Evolutionary conservation across 1,284 basidiomycete genomes (phyloP).

Genomic region (Boletus sp.): DNA sequence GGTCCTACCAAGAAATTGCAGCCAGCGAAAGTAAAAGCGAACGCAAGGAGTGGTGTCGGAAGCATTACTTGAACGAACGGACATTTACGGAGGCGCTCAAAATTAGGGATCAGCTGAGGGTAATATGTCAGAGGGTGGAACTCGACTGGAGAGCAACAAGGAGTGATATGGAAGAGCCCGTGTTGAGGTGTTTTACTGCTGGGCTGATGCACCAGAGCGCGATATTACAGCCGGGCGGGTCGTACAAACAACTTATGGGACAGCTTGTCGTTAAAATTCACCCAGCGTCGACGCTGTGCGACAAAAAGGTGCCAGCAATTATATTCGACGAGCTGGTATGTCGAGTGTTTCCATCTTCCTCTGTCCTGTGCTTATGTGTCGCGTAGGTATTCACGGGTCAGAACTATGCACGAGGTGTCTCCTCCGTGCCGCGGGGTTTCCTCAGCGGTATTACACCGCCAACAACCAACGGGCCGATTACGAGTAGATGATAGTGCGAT

Average conservation of each 20-base stretch:
- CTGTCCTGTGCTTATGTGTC: constrained; percentile 1
- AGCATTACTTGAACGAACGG: constrained; percentile 82
- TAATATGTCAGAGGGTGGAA: constrained; percentile 57
- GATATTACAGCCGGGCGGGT: constrained; percentile 75
- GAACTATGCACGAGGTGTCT: constrained; percentile 85
- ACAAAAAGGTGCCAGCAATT: constrained; percentile 79
- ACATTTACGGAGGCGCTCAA: constrained; percentile 80
- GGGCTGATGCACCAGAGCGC: constrained; percentile 84
- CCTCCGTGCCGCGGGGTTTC: constrained; percentile 60
- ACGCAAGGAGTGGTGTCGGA: constrained; percentile 74
- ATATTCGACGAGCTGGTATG: constrained; percentile 88
- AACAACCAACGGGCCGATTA: constrained; percentile 7
- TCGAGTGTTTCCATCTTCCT: constrained; percentile 11
- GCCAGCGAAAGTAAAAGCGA: constrained; percentile 43
- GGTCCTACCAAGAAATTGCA: constrained; percentile 69
- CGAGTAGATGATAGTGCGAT: constrained; percentile 17
- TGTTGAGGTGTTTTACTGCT: constrained; percentile 64
- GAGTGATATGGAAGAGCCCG: constrained; percentile 52
- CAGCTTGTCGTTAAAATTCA: constrained; percentile 86
- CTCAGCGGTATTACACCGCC: constrained; percentile 19
- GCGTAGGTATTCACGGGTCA: constrained; percentile 72
- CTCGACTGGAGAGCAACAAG: constrained; percentile 63
- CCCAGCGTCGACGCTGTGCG: constrained; percentile 75
- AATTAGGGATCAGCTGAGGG: constrained; percentile 78
- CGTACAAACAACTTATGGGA: constrained; percentile 81